A percentile compares a stretch with the other conserved stretches of the same genome.
Evolutionary conservation across 176 grass and related monocot species (phyloP).

Genomic region (Carex cristatella): DNA sequence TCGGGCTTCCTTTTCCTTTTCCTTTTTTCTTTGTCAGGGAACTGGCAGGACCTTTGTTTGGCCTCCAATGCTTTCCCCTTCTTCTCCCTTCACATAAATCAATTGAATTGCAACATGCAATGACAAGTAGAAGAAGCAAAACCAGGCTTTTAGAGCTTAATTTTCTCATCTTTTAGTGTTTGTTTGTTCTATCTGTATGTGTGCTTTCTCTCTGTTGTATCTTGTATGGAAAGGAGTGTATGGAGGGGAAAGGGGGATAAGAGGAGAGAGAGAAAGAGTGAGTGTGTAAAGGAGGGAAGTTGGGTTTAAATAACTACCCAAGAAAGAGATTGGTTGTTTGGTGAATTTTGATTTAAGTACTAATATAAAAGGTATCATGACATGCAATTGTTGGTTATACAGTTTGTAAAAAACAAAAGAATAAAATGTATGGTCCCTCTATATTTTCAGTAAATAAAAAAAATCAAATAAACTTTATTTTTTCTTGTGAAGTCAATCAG

Average conservation of each 20-base stretch:
- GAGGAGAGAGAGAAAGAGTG: slow-evolving; percentile 1
- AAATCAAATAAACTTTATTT: slow-evolving; percentile 18
- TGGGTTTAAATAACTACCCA: slow-evolving; percentile 57
- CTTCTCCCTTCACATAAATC: slow-evolving; percentile 76
- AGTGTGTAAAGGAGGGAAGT: slow-evolving; percentile 27
- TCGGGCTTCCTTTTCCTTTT: slow-evolving; percentile 50
- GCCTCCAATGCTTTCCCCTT: slow-evolving; percentile 77
- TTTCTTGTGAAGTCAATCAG: too few relatives aligned
- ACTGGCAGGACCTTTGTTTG: slow-evolving; percentile 33
- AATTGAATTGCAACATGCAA: slow-evolving; percentile 62
- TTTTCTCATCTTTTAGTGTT: slow-evolving; percentile 40
- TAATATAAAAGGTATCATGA: slow-evolving; percentile 6
- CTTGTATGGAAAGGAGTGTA: slow-evolving; percentile 50
- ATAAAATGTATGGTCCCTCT: neutral
- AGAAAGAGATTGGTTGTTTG: slow-evolving; percentile 30
- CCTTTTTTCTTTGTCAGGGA: slow-evolving; percentile 61
- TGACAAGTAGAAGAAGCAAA: slow-evolving; percentile 73
- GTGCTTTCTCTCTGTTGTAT: neutral
- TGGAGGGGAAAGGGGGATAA: slow-evolving; percentile 33
- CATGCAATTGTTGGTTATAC: neutral
- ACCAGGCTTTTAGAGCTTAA: slow-evolving; percentile 51
- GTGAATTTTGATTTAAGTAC: neutral
- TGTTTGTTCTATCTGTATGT: slow-evolving; percentile 30
- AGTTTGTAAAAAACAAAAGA: slow-evolving; percentile 9
- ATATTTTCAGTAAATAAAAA: slow-evolving; percentile 19